phyloP scores from a whole-genome alignment of 2,329 filamentous ascomycete species.

The Sarocladium oryzae region DNA sequence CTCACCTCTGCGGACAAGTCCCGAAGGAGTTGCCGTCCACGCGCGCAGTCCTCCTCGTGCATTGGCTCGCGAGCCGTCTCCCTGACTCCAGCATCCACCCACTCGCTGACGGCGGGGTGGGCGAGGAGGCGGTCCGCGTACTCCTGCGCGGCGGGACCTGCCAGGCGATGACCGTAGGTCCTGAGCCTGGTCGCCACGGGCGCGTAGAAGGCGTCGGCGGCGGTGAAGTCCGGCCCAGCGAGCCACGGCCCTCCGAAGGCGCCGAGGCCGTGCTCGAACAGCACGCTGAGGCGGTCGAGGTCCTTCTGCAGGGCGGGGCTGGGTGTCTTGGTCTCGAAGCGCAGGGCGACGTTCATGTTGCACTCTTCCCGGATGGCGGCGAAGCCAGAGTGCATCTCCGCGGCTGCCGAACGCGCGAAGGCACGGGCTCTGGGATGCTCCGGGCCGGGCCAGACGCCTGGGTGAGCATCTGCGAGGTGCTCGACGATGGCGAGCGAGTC shows the following conservation, averaged over 20 bases:
- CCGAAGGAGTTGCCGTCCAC: constrained; percentile 23
- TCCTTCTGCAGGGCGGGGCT: constrained; percentile 27
- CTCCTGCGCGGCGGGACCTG: constrained; percentile 19
- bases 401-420: constrained; percentile 35
- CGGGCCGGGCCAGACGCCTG: constrained; percentile 32
- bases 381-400: constrained; percentile 43
- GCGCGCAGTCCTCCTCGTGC: constrained; percentile 30
- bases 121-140: constrained; percentile 29
- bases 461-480: constrained; percentile 36
- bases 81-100: constrained; percentile 29
- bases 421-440: constrained; percentile 30
- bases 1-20: constrained; percentile 18
- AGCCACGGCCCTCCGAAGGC: constrained; percentile 36
- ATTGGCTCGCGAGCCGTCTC: constrained; percentile 31
- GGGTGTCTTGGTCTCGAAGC: constrained; percentile 25
- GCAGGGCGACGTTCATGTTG: constrained; percentile 33
- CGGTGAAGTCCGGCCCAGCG: constrained; percentile 30
- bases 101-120: constrained; percentile 29
- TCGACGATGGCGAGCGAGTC: constrained; percentile 44
- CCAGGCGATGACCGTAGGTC: constrained; percentile 30
- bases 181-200: constrained; percentile 32
- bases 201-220: constrained; percentile 35
- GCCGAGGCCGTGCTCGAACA: constrained; percentile 31
- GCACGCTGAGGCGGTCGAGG: constrained; percentile 26
- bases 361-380: constrained; percentile 33